Conservation (phyloP, 2,329 filamentous ascomycete genomes). For the Ustulina deusta region DNA sequence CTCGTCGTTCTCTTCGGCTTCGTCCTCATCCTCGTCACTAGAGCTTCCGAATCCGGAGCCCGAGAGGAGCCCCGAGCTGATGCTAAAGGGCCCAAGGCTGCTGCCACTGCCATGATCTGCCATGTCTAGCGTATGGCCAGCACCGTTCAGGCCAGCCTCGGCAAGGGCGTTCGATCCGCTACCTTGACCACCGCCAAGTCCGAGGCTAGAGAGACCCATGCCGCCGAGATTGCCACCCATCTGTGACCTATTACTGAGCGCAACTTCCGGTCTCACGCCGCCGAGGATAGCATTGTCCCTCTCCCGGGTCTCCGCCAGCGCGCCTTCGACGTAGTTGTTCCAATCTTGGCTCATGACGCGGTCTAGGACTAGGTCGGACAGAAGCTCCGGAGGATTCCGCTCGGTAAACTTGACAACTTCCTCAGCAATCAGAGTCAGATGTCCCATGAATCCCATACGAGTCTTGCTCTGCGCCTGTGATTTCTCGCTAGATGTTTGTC, state of each 20-base stretch:
- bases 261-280: slow-evolving; percentile 91
- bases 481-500: slow-evolving; percentile 87
- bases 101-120: slow-evolving; percentile 71
- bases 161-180: slow-evolving; percentile 76
- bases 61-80: slow-evolving; percentile 79
- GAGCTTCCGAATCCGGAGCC: slow-evolving; percentile 90
- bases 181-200: slow-evolving; percentile 52
- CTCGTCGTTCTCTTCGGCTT: slow-evolving; percentile 86
- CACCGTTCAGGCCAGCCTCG: slow-evolving; percentile 82
- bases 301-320: slow-evolving; percentile 91
- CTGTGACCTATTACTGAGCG: slow-evolving; percentile 80
- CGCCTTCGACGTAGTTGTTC: slow-evolving; percentile 95
- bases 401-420: slow-evolving; percentile 99
- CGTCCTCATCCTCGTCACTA: slow-evolving; percentile 96
- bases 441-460: slow-evolving; percentile 95
- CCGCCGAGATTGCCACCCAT: slow-evolving; percentile 62
- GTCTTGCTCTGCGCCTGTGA: slow-evolving; percentile 87
- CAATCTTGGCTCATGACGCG: slow-evolving; percentile 90
- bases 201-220: slow-evolving; percentile 63
- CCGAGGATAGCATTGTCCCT: slow-evolving; percentile 98
- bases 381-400: slow-evolving; percentile 86
- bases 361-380: slow-evolving; percentile 86
- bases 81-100: slow-evolving; percentile 77
- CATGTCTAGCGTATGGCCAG: slow-evolving; percentile 67
- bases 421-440: slow-evolving; percentile 95